phyloP scores from a whole-genome alignment of 2,329 filamentous ascomycete species.

The Coniochaeta ligniaria region DNA sequence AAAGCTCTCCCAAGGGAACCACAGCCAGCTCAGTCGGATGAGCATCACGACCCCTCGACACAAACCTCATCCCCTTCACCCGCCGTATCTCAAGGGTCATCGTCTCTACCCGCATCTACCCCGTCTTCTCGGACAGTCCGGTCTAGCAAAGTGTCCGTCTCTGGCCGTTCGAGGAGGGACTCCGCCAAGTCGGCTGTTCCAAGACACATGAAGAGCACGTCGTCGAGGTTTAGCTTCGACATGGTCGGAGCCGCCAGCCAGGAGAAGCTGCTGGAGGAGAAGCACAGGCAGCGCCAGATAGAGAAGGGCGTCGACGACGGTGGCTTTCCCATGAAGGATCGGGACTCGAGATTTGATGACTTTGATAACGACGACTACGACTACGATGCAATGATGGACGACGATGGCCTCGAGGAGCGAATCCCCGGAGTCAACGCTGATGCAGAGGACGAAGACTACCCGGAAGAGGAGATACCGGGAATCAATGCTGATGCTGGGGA shows the following conservation, averaged over 20 bases:
- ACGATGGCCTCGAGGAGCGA: constrained; percentile 59
- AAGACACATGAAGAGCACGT: constrained; percentile 66
- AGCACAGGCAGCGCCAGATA: constrained; percentile 59
- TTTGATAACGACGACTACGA: constrained; percentile 55
- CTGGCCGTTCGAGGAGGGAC: constrained; percentile 37
- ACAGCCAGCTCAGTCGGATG: not conserved
- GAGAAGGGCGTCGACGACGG: constrained; percentile 45
- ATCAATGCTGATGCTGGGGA: constrained; percentile 31
- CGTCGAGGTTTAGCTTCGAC: constrained; percentile 76
- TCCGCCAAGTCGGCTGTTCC: constrained; percentile 42
- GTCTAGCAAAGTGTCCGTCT: constrained; percentile 47
- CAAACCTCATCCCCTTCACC: not conserved
- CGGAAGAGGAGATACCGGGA: constrained; percentile 54
- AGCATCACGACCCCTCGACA: not conserved
- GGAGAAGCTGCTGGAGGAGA: constrained; percentile 65
- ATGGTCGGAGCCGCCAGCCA: constrained; percentile 64
- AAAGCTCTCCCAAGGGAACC: constrained; percentile 6
- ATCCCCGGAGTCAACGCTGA: constrained; percentile 50
- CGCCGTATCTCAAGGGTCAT: constrained; percentile 1
- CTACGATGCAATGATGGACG: constrained; percentile 58
- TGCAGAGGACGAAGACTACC: constrained; percentile 33
- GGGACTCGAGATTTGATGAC: constrained; percentile 52
- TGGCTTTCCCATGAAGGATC: constrained; percentile 18
- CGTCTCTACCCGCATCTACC: constrained; percentile 16
- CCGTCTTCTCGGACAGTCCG: constrained; percentile 30